Base-by-base conservation (phyloP, 163 green algal species). In the Chlorella variabilis region DNA sequence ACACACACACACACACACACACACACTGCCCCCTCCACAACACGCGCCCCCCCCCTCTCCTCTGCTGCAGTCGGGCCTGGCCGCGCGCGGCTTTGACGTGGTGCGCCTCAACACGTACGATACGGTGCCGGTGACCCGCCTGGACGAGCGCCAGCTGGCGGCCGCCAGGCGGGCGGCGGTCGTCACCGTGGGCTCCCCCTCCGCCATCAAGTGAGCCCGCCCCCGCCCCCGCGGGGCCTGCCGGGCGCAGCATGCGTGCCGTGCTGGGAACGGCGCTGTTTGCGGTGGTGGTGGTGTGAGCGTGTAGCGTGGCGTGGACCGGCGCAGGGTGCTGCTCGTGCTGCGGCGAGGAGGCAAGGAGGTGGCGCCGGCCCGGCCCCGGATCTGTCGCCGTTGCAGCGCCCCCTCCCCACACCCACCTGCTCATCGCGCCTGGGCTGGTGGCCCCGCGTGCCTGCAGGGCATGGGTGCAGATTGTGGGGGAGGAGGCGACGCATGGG, bases 61-160 rank as follows among this genome's bases (percentile, higher is more conserved):
- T 33, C 1, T 15, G 17, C 67, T 61, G 73, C 90, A 98, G 85
- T 70, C 93, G 45, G 92, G 92, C 25, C 88, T 98, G 69, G 71
- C 70, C 27, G 83, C 71, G 2, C 86, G 90, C 33, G 95, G 94
- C 29, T 97, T 95, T 84, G 79, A 80, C 0, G 96, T 98, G 18
- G 84, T 81, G 18, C 85, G 95, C 11, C 83, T 98, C 17, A 93
- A 98, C 89, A 98, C 96, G 7, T 98, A 98, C 83, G 92, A 95
- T 84, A 98, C 95, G 36, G 75, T 94, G 63, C 77, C 87, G 25
- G 84, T 92, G 39, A 49, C 68, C 20, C 7, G 33, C 6, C 34
- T 98, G 13, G 85, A 87, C 17, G 38, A 75, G 0, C 68, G 75
- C 11, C 15, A 80, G 34, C 81, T 98, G 48, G 34, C 69, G 48